Percentiles rank a stretch among this genome's conserved stretches.
phyloP scores from a whole-genome alignment of 2,329 filamentous ascomycete genomes.

The Calonectria pteridis region DNA sequence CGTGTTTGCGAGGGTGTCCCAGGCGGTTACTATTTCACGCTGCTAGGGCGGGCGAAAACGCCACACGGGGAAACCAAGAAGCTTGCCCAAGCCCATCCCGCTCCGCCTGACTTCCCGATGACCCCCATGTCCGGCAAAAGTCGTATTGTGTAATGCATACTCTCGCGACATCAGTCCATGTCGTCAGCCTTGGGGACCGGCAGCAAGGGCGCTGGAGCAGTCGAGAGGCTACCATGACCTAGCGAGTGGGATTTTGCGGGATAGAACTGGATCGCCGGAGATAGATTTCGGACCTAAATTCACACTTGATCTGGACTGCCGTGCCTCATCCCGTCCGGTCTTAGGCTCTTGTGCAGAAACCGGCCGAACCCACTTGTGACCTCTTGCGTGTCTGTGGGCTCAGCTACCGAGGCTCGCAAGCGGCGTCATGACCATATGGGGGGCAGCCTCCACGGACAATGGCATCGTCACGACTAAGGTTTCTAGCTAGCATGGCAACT shows the following conservation, averaged over 20 bases:
- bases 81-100: neutral
- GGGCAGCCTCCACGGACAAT: neutral
- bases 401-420: neutral
- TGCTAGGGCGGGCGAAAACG: neutral
- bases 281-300: neutral
- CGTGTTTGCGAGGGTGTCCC: slow-evolving; percentile 6
- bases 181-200: neutral
- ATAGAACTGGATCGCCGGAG: slow-evolving; percentile 5
- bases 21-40: slow-evolving; percentile 1
- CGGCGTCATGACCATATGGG: neutral
- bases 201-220: neutral
- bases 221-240: neutral
- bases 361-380: neutral
- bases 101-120: neutral
- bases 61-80: neutral
- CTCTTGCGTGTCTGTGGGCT: neutral
- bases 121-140: neutral
- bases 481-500: neutral
- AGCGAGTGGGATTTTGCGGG: neutral
- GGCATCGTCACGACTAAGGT: neutral
- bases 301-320: neutral
- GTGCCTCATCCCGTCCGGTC: neutral
- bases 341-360: neutral
- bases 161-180: neutral
- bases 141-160: slow-evolving; percentile 4